These are phyloP conservation scores for Exserohilum turcica DNA, from an alignment of 2,329 filamentous ascomycete species.

Conservation along the genomic window DNA sequence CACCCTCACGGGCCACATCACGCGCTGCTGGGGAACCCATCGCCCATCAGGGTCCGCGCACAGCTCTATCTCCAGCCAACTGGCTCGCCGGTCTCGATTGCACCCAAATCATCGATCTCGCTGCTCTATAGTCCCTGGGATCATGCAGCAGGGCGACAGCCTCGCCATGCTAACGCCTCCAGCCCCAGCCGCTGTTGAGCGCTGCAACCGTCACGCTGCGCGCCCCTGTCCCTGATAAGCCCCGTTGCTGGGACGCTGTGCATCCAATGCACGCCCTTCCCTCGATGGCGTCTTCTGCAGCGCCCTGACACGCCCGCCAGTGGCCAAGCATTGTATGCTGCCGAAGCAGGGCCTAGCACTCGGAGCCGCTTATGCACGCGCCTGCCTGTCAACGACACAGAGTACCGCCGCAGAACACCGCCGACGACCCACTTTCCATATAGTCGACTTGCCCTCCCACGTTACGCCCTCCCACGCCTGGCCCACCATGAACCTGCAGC, in stretches of 20 bases:
- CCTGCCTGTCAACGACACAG: neutral
- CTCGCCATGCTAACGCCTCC: neutral
- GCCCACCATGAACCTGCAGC: neutral
- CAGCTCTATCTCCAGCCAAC: neutral
- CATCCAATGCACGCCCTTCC: neutral
- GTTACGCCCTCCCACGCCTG: neutral
- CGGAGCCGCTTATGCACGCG: neutral
- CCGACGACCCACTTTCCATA: neutral
- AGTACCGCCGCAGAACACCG: neutral
- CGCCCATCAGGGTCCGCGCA: neutral
- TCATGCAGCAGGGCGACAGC: neutral
- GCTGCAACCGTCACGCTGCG: neutral
- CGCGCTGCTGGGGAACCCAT: neutral
- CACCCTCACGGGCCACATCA: neutral
- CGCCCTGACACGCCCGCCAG: neutral
- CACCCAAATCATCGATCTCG: neutral
- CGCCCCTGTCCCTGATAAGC: neutral
- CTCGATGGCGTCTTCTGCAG: neutral
- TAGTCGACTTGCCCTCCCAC: neutral
- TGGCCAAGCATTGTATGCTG: neutral
- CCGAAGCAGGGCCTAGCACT: neutral
- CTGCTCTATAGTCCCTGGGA: conserved; percentile 2
- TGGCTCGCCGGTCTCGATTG: neutral
- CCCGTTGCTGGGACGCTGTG: neutral
- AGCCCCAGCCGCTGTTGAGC: neutral